A percentile compares a stretch with the other conserved stretches of the same genome.
Conservation (phyloP, 441 rosid species). For the Melastoma candidum region DNA sequence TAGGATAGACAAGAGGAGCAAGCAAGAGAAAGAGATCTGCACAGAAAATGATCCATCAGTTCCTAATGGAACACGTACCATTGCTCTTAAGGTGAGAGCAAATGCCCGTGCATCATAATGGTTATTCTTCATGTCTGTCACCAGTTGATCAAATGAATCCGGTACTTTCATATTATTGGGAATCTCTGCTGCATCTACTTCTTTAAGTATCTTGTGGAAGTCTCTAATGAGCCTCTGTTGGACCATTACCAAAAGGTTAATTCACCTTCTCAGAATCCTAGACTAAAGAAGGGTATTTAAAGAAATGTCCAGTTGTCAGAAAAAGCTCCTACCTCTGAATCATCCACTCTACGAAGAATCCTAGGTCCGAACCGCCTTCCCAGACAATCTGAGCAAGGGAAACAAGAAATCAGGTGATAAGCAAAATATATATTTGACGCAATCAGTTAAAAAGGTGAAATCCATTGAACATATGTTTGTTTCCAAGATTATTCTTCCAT, state of each 20-base stretch:
- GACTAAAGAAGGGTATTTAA: background rate
- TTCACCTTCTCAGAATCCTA: background rate
- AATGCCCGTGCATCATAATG: slow-evolving; percentile 84
- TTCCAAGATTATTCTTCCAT: too few relatives aligned
- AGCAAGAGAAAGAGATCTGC: too few relatives aligned
- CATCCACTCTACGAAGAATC: slow-evolving; percentile 85
- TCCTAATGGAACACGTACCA: slow-evolving; percentile 41
- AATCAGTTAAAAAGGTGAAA: slow-evolving; percentile 5
- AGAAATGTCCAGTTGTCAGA: slow-evolving; percentile 1
- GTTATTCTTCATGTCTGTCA: slow-evolving; percentile 72
- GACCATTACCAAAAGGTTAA: slow-evolving; percentile 20
- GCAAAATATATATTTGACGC: slow-evolving; percentile 1
- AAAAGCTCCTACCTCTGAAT: slow-evolving; percentile 63
- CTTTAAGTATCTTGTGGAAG: slow-evolving; percentile 68
- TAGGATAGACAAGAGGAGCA: too few relatives aligned
- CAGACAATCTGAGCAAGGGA: slow-evolving; percentile 71
- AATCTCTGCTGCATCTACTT: slow-evolving; percentile 69
- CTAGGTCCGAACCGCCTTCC: slow-evolving; percentile 96
- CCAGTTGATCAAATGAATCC: slow-evolving; percentile 72
- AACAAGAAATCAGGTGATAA: slow-evolving; percentile 12
- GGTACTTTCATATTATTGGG: slow-evolving; percentile 86
- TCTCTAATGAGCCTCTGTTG: slow-evolving; percentile 83
- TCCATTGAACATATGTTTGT: too few relatives aligned
- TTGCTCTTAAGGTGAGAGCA: slow-evolving; percentile 73
- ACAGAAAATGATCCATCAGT: background rate